Evolutionary conservation across 345 rosid genomes (phyloP), one percentile per base, ranked within the genome.

Genomic region (Citrus hindsii): DNA sequence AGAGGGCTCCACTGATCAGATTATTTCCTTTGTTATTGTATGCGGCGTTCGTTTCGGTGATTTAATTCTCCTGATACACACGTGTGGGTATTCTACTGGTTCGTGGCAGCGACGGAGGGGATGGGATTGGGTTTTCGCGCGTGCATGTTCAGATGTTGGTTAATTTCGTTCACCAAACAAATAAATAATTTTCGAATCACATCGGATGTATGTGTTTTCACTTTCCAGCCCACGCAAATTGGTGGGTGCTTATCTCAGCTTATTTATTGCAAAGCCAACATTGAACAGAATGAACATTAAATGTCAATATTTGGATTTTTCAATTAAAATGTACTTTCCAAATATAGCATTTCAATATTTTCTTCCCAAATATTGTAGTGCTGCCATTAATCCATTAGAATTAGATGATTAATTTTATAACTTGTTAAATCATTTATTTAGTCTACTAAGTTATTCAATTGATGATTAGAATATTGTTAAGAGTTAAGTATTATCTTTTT

Each of bases 101-200:
- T 27, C 5, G 12, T 62, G 58, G 58, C 6, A 0, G 21, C 21
- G 40, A 30, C 12, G 13, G 25, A 19, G 35, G 53, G 5, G 76
- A 55, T 56, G 32, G 25, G 81, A 48, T 48, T 10, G 70, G 48
- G 37, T 63, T 76, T 76, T 76, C 79, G 55, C 80, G 77, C 32
- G 80, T 77, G 73, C 79, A 16, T 81, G 83, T 71, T 76, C 59
- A 21, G 71, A 80, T n/a, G 37, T 58, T 58, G 67, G 48, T 55
- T 75, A 37, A 61, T 21, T 67, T 60, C 68, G 30, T 40, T 77
- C 21, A 28, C 37, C 63, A 9, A 65, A 62, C 73, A 38, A 63
- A 32, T 32, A 30, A 64, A 7, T 64, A 25, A 25, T 61, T 61
- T 56, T 22, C 9, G 61, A 56, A 56, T 56, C 61, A 56, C 6